phyloP scores from a whole-genome alignment of 352 stramenopile species.

The Phytophthora quininea region DNA sequence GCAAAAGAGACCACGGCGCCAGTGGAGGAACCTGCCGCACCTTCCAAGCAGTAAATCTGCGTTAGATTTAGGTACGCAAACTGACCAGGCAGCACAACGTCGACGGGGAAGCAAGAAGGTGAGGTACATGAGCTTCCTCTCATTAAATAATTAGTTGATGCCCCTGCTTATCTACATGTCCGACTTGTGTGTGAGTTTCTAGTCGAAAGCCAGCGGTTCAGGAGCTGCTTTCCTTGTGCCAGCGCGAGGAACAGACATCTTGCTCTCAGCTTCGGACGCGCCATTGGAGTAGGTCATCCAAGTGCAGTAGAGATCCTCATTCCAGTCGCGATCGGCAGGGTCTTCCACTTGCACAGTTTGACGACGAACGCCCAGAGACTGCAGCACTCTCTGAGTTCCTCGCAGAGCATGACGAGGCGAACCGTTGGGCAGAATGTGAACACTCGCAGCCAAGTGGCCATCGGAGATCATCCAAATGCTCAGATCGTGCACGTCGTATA shows the following conservation, averaged over 20 bases:
- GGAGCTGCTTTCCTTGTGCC: conserved; percentile 47
- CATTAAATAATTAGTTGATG: conserved; percentile 28
- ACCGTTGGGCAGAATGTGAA: conserved; percentile 88
- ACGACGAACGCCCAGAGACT: conserved; percentile 56
- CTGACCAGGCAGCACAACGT: conserved; percentile 13
- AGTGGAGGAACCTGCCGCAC: conserved; percentile 17
- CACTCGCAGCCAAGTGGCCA: conserved; percentile 86
- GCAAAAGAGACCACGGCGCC: conserved; percentile 14
- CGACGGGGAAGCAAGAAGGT: neutral
- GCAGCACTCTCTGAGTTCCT: conserved; percentile 59
- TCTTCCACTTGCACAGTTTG: conserved; percentile 80
- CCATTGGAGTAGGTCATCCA: conserved; percentile 53
- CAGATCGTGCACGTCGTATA: conserved; percentile 97
- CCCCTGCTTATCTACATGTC: conserved; percentile 1
- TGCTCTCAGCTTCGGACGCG: conserved; percentile 45
- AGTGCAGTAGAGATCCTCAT: conserved; percentile 64
- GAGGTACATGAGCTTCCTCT: conserved; percentile 23
- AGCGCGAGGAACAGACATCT: conserved; percentile 79
- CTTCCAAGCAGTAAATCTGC: conserved; percentile 20
- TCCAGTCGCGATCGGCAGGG: conserved; percentile 59
- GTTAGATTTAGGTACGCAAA: conserved; percentile 9
- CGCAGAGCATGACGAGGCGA: conserved; percentile 54
- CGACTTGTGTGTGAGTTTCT: conserved; percentile 9
- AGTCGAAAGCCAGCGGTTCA: conserved; percentile 37
- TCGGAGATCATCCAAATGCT: conserved; percentile 97